A percentile compares a stretch with the other conserved stretches of the same genome.
These are phyloP conservation scores for Saturnispora ahearnii DNA, from an alignment of 805 yeast genomes.

Conservation along the genomic window DNA sequence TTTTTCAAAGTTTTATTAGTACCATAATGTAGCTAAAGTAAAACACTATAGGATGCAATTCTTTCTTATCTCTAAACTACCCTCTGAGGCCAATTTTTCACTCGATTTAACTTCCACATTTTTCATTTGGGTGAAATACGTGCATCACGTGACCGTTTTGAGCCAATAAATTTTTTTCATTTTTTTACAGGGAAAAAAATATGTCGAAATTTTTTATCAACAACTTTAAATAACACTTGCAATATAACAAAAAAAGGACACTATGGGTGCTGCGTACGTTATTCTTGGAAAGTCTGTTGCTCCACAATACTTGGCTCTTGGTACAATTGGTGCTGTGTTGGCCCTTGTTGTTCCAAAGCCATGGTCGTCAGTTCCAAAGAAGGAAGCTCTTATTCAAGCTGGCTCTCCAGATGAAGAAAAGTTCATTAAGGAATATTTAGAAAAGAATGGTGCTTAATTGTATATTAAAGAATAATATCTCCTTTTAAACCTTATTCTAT, in stretches of 20 bases:
- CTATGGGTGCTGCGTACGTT: constrained; percentile 77
- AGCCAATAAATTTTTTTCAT: background rate
- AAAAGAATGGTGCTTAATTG: constrained; percentile 25
- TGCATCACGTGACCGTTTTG: background rate
- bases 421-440: constrained; percentile 67
- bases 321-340: constrained; percentile 64
- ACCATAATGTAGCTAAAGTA: no score
- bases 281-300: constrained; percentile 79
- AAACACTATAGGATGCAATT: no score
- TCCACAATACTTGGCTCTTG: constrained; percentile 79
- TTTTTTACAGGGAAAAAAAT: background rate
- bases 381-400: constrained; percentile 66
- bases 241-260: background rate
- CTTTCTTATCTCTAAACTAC: background rate
- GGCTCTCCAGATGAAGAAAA: constrained; percentile 81
- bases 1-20: no score
- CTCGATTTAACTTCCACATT: background rate
- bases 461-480: no score
- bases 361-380: constrained; percentile 49
- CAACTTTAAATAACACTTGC: background rate
- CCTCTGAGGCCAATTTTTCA: background rate
- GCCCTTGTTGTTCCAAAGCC: constrained; percentile 65
- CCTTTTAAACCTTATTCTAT: no score
- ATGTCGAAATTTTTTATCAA: background rate
- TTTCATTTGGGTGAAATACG: background rate